Evolutionary conservation across 305 asterid genomes (phyloP), one percentile per base, ranked within the genome.

Genomic region (Solanum aculeatissimum): DNA sequence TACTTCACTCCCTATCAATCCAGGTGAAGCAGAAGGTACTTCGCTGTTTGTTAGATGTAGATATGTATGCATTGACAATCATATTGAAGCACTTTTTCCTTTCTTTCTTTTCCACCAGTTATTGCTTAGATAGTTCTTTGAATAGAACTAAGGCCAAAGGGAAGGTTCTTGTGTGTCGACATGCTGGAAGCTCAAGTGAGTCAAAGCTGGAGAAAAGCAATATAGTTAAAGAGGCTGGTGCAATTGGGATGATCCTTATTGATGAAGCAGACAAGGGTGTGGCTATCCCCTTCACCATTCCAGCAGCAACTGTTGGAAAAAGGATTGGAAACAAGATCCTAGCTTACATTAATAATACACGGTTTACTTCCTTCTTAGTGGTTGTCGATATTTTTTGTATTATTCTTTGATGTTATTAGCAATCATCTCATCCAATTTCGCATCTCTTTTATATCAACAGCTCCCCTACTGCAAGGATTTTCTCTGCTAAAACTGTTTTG

Each of bases 11-110:
- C 99, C 53, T 93, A 95, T 88, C 99, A 96, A 93, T 95, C 98
- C 98, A 96, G 99, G 98, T 96, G 98, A 95, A 95, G 92, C 90
- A 84, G 86, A 91, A 95, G 98, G 98, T 93, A 93, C 94, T 93
- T 90, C 47, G 45, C 85, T 85, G 78, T 43, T 85, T 78, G 88
- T 92, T 72, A 15, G 43, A 80, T 85, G 51, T 66, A 78, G 84
- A 86, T 83, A 84, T 65, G 32, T 84, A 66, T 87, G 66, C 82
- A 78, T 74, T 51, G 42, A 21, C 9, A 51, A 38, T 83, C 11
- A 51, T 35, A 14, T 63, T 70, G 83, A 89, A 86, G 83, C 87
- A 81, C 63, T 49, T 88, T n/a, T 84, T 75, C 72, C 51, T 83
- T 43, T 85, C 82, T 83, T 40, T 9, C 86, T 81, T 7, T 68